Base-by-base conservation (phyloP, 2,329 filamentous ascomycete species). In the Fusarium vanettenii region DNA sequence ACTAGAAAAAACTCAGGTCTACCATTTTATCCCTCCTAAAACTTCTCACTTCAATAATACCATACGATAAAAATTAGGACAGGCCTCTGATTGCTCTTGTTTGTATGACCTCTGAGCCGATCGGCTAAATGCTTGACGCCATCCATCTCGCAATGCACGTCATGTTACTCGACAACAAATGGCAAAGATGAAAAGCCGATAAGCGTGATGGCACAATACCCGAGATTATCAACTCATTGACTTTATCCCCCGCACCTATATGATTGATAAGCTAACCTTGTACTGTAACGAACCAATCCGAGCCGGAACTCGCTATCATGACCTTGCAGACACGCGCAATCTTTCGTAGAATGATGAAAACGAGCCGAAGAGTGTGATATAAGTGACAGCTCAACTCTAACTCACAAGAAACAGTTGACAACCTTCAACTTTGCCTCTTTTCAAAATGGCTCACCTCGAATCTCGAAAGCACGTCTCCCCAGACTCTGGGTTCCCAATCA, bases 401-500 rank as follows among this genome's bases (percentile, higher is more conserved):
- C 9, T 9, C 20, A 1, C n/a, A 45, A 45, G 5, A 50, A 29
- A 56, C 9, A 29, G 9, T 25, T 37, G 45, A 52, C 3, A 52
- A n/a, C 16, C 9, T 20, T 55, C 9, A 27, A 18, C n/a, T 20
- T 33, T 4, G 6, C 5, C 50, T 31, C 20, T 22, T 29, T 13
- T 14, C 48, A 65, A 50, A 25, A 74, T 74, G 69, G 57, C 66
- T 10, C 56, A 84, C 56, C 82, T 88, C 6, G 85, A 87, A 78
- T 74, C 86, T 6, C 81, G 82, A 48, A 86, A 87, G 39, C 84
- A 87, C 72, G 83, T 88, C 41, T 88, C 86, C 7, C 83, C 84
- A 6, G 86, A 88, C 72, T 88, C 87, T 1, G 86, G 86, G 1
- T 85, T 84, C 37, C 86, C 86, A 0, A 82, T 84, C 27, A 84